Evolutionary conservation across 768 basidiomycete genomes (phyloP).

Genomic region (Chiua virens): DNA sequence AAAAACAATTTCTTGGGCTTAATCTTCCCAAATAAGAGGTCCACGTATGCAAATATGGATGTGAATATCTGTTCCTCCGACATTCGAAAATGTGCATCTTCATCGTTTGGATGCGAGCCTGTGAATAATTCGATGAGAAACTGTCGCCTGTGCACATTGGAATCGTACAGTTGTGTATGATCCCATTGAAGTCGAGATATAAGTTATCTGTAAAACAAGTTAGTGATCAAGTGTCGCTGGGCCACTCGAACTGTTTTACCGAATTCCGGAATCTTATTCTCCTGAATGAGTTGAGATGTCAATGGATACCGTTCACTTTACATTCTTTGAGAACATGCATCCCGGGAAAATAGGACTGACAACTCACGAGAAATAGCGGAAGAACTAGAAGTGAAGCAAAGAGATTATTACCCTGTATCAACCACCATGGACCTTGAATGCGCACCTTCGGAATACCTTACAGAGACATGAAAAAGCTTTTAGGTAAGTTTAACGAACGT

Average conservation of each 20-base stretch:
- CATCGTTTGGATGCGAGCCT: slow-evolving; percentile 96
- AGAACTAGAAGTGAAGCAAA: slow-evolving; percentile 59
- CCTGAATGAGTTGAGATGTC: slow-evolving; percentile 95
- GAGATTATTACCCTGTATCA: slow-evolving; percentile 5
- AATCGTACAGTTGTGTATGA: slow-evolving; percentile 76
- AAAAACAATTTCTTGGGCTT: slow-evolving; percentile 98
- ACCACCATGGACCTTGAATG: not conserved
- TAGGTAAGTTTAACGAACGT: not conserved
- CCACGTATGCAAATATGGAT: slow-evolving; percentile 94
- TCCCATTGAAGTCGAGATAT: slow-evolving; percentile 93
- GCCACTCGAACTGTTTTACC: slow-evolving; percentile 45
- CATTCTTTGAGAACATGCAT: slow-evolving; percentile 10
- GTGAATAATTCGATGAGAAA: not conserved
- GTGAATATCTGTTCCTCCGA: slow-evolving; percentile 98
- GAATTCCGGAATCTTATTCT: slow-evolving; percentile 99
- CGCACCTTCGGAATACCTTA: slow-evolving; percentile 68
- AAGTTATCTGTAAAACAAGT: slow-evolving; percentile 63
- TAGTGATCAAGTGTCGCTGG: not conserved
- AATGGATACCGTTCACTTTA: slow-evolving; percentile 93
- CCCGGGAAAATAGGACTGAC: not conserved
- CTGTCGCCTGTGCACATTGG: not conserved
- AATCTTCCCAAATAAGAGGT: slow-evolving; percentile 94
- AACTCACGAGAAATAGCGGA: slow-evolving; percentile 91
- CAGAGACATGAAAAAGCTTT: not conserved
- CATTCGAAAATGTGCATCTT: slow-evolving; percentile 92